phyloP scores from a whole-genome alignment of 2,329 filamentous ascomycete species.

The Cordyceps sp. region DNA sequence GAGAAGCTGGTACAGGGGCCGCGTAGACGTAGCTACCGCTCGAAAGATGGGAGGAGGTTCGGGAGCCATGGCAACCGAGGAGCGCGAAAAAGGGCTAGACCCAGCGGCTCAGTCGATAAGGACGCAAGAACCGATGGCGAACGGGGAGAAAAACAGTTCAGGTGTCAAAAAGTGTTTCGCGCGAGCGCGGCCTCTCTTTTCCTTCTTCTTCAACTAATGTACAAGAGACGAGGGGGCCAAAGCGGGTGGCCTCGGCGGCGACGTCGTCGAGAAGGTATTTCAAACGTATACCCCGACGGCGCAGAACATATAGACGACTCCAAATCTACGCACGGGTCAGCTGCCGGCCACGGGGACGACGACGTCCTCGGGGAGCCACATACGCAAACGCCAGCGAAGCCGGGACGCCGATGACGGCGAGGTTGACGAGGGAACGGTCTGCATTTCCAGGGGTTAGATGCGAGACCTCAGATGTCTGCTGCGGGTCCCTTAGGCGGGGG shows the following conservation, averaged over 20 bases:
- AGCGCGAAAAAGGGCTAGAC: too few relatives aligned
- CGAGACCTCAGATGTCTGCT: background rate
- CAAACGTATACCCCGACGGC: constrained; percentile 97
- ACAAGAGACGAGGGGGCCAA: constrained; percentile 14
- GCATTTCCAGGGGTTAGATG: too few relatives aligned
- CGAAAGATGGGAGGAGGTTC: constrained; percentile 43
- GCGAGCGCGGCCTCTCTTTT: constrained; percentile 14
- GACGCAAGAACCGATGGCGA: constrained; percentile 1
- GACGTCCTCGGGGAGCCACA: constrained; percentile 19
- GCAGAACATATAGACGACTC: constrained; percentile 96
- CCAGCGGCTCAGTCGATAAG: background rate
- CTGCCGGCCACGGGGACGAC: constrained; percentile 3
- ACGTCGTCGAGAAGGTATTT: constrained; percentile 20
- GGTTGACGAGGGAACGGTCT: constrained; percentile 71
- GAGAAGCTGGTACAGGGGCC: constrained; percentile 50
- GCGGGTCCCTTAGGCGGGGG: background rate
- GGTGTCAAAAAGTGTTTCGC: constrained; percentile 4
- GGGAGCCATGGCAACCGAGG: constrained; percentile 12
- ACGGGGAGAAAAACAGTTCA: constrained; percentile 2
- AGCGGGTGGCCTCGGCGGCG: constrained; percentile 9
- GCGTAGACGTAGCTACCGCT: constrained; percentile 61
- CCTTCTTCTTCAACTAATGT: constrained; percentile 19
- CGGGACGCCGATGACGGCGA: constrained; percentile 66
- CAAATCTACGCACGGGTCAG: constrained; percentile 48
- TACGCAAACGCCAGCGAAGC: constrained; percentile 86